Evolutionary conservation across 495 filamentous ascomycete genomes (phyloP), one percentile per base, ranked within the genome.

Genomic region (Poronia punctata): DNA sequence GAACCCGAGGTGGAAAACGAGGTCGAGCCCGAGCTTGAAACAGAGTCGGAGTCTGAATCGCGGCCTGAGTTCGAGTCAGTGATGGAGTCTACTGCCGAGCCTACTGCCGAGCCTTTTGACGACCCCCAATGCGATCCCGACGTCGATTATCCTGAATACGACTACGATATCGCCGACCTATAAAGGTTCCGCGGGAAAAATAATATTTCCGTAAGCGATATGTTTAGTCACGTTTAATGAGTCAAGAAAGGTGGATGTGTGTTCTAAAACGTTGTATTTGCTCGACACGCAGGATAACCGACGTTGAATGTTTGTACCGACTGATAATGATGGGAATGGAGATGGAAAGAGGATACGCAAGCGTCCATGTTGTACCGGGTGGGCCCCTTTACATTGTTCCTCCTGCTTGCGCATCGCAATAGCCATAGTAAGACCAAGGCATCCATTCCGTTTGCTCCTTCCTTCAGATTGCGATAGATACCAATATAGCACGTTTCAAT

Each of bases 391-490:
- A n/a, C n/a, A n/a, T n/a, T n/a, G n/a, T n/a, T n/a, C n/a, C n/a
- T n/a, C n/a, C n/a, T n/a, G n/a, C n/a, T n/a, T n/a, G n/a, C n/a
- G n/a, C n/a, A n/a, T n/a, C n/a, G n/a, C n/a, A n/a, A n/a, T n/a
- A n/a, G n/a, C n/a, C n/a, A n/a, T n/a, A n/a, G n/a, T n/a, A n/a
- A n/a, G n/a, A n/a, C n/a, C n/a, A n/a, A n/a, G n/a, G n/a, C n/a
- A 17, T 19, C 34, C 43, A 45, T 35, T 12, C 38, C 43, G 48
- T 46, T 25, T 26, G 23, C 38, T 28, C 43, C 31, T 31, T 17
- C 37, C 29, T 53, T 30, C 38, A 48, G 41, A 54, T 51, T 51
- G 50, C 30, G 34, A 49, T 57, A 57, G 54, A 57, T 57, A 57
- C 54, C 54, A 56, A 46, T 40, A 40, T 43, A 54, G 54, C 40